Evolutionary conservation across 495 filamentous ascomycete genomes (phyloP), one percentile per base, ranked within the genome.

Genomic region (Pyronema omphalodes): DNA sequence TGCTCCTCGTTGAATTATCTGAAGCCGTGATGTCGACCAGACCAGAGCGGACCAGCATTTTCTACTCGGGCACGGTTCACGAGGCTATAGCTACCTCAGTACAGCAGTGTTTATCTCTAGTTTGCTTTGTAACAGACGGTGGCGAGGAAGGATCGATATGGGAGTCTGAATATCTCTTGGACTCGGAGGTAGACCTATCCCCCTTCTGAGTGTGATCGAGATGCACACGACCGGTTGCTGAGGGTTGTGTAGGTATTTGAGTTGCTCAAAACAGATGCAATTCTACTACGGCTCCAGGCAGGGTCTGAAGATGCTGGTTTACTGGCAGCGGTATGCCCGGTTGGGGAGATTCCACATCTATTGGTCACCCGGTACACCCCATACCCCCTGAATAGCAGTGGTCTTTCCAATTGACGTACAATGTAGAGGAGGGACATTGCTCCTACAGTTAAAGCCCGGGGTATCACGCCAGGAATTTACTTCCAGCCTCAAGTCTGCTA

Each of bases 291-390:
- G 50, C 71, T 95, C 9, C 67, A 68, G 18, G 76, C 79, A 15
- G 83, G 78, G 9, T 86, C 80, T 11, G 73, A 79, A 53, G 89
- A 94, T 69, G 86, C 86, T 11, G 77, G 76, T 2, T 91, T 83
- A 58, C 71, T 96, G 6, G 73, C 81, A 4, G 83, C 84, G 3
- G 81, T 94, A 61, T 93, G 82, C 60, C 84, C 84, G 0, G 67
- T 94, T 7, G 71, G 75, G 1, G 76, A 75, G 49, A 79, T 79
- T 44, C 91, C 89, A 0, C 79, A 83, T 5, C 66, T 93, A 1
- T 73, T 94, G 9, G 67, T 93, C 18, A 50, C 36, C 3, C 11
- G 19, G 47, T 50, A 36, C 17, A 7, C n/a, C 11, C 47, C 23
- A 29, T 5, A 29, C 23, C 29, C 18, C 19, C 12, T 19, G 11